Evolutionary conservation across 179 eudicot genomes (phyloP).

Genomic region (Beta lomatogona): DNA sequence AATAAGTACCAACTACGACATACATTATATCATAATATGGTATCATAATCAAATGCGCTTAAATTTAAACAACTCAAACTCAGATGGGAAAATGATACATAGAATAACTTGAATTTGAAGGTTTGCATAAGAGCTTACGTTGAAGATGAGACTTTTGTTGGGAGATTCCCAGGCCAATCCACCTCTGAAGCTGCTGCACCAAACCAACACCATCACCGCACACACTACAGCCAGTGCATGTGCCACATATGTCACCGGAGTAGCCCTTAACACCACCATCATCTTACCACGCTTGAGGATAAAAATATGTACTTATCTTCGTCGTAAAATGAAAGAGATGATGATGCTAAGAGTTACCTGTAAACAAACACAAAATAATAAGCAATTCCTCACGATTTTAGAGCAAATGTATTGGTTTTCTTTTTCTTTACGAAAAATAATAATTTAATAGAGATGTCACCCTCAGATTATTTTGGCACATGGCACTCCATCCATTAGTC

Average conservation of each 20-base stretch:
- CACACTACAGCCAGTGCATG: slow-evolving; percentile 57
- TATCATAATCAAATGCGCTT: no score
- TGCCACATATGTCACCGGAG: slow-evolving; percentile 52
- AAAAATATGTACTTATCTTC: not conserved
- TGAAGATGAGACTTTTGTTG: slow-evolving; percentile 81
- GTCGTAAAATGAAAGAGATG: not conserved
- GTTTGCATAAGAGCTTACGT: slow-evolving; percentile 40
- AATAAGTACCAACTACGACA: no score
- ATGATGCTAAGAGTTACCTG: not conserved
- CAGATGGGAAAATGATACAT: no score
- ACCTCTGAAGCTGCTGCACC: slow-evolving; percentile 72
- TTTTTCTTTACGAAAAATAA: no score
- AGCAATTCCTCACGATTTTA: no score
- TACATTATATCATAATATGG: no score
- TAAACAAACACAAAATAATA: not conserved
- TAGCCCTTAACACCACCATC: slow-evolving; percentile 53
- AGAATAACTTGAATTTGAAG: not conserved
- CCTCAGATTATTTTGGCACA: not conserved
- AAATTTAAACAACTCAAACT: no score
- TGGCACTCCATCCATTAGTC: not conserved
- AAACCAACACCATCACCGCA: slow-evolving; percentile 74
- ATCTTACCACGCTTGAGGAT: slow-evolving; percentile 30
- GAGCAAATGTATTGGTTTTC: no score
- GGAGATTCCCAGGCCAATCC: slow-evolving; percentile 83
- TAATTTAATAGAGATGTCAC: not conserved